Evolutionary conservation across 2,329 filamentous ascomycete species (phyloP), one percentile per base, ranked within the genome.

Genomic region (Samsoniella hepiali): DNA sequence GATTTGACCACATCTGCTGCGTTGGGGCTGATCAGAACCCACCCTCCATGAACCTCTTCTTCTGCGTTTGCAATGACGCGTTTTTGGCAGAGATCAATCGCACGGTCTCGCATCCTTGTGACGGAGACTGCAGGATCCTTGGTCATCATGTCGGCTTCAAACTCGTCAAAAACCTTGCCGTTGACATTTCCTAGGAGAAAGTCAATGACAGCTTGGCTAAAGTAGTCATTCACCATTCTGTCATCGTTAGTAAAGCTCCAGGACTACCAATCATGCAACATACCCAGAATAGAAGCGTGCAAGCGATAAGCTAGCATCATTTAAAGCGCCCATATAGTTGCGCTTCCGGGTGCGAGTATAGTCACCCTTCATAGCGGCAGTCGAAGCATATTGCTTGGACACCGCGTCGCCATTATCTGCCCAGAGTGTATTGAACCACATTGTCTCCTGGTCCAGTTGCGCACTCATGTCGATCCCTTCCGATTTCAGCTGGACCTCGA

Each of bases 221-320:
- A 98, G 75, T 96, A 97, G 76, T 99, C 95, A 69, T 96, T 97
- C 67, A 99, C 93, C 76, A 98, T 95, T 68, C 97, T 98, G 72
- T 83, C 1, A 0, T 32, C n/a, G 31, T 68, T 38, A 67, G 63
- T 42, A 47, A 22, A 27, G 13, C 36, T 36, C 11, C 29, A 5
- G n/a, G 29, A 22, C 13, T 36, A 15, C 36, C 3, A 3, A 13
- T 6, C 29, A 9, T n/a, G n/a, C 5, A 61, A 71, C 83, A 72
- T 75, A 88, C 86, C 86, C 86, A 63, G 84, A 88, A 68, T 87
- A 88, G 65, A 88, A 86, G 47, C 91, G 82, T 32, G 91, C 94
- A 49, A 99, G 80, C 0, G 93, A 97, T 57, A 98, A 81, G 0
- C 93, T 91, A 58, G 97, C 87, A 71, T 99, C 95, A 42, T 94